These are phyloP conservation scores for Ceratobasidium theobromae DNA, from an alignment of 1,284 basidiomycete genomes.

Conservation along the genomic window DNA sequence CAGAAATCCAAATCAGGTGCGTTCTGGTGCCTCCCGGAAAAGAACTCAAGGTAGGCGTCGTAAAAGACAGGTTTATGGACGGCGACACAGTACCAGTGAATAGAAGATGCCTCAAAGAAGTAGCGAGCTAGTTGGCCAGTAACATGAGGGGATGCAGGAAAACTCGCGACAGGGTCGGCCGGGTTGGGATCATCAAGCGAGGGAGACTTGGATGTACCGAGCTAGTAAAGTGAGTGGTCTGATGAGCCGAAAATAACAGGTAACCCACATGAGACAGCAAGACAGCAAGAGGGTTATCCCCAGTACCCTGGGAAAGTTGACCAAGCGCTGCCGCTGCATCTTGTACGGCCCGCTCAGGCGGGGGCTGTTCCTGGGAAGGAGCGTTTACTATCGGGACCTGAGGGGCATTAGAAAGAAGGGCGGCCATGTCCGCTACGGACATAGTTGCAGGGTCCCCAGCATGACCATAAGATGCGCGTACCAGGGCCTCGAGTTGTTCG, in stretches of 20 bases:
- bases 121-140: constrained; percentile 30
- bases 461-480: constrained; percentile 21
- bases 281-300: constrained; percentile 25
- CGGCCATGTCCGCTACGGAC: constrained; percentile 27
- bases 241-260: not conserved
- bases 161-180: constrained; percentile 24
- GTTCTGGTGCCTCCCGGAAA: constrained; percentile 15
- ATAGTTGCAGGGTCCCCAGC: constrained; percentile 12
- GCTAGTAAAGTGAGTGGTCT: not conserved
- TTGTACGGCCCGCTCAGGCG: constrained; percentile 16
- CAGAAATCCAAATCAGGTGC: constrained; percentile 25
- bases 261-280: constrained; percentile 7
- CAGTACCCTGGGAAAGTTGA: constrained; percentile 12
- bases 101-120: constrained; percentile 28
- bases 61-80: constrained; percentile 27
- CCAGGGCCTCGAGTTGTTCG: constrained; percentile 28
- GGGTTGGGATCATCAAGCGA: constrained; percentile 16
- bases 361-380: not conserved
- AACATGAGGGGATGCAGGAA: constrained; percentile 24
- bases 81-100: constrained; percentile 27
- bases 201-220: not conserved
- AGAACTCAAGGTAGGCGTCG: constrained; percentile 29
- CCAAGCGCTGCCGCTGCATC: constrained; percentile 24
- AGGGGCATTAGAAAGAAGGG: not conserved
- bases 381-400: not conserved